Percentiles rank a stretch among this genome's conserved stretches.
phyloP scores from a whole-genome alignment of 345 rosid species.

The Brassica juncea region DNA sequence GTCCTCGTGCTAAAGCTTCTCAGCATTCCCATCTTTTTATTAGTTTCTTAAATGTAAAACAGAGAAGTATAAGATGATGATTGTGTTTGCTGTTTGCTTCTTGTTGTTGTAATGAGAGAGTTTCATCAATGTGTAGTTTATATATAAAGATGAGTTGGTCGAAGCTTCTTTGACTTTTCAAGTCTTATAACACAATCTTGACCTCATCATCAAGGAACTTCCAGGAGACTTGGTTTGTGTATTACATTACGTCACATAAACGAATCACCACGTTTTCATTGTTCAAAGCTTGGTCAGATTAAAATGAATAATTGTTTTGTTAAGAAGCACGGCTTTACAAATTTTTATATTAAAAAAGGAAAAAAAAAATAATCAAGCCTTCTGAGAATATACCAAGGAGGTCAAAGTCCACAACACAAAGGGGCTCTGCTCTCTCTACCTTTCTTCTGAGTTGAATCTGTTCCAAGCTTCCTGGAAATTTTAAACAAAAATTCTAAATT shows the following conservation, averaged over 20 bases:
- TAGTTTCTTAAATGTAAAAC: background rate
- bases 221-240: constrained; percentile 24
- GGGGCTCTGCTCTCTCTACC: constrained; percentile 42
- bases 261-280: constrained; percentile 25
- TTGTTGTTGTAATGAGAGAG: constrained; percentile 27
- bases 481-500: constrained; percentile 8
- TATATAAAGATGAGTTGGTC: constrained; percentile 15
- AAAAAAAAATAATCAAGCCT: background rate
- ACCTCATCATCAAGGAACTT: constrained; percentile 20
- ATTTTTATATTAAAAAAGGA: background rate
- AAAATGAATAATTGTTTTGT: background rate
- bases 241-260: constrained; percentile 10
- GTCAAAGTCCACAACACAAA: constrained; percentile 5
- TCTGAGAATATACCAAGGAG: background rate
- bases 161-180: constrained; percentile 34
- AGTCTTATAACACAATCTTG: constrained; percentile 13
- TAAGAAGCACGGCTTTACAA: constrained; percentile 16
- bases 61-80: background rate
- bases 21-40: constrained; percentile 45
- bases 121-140: constrained; percentile 3
- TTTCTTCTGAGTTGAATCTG: constrained; percentile 91
- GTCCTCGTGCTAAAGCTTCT: constrained; percentile 64
- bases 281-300: background rate
- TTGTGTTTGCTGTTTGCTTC: background rate
- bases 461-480: constrained; percentile 88